Percentiles rank a stretch among this genome's conserved stretches.
These are phyloP conservation scores for Phytophthora palmivora DNA, from an alignment of 352 stramenopile species.

Conservation along the genomic window DNA sequence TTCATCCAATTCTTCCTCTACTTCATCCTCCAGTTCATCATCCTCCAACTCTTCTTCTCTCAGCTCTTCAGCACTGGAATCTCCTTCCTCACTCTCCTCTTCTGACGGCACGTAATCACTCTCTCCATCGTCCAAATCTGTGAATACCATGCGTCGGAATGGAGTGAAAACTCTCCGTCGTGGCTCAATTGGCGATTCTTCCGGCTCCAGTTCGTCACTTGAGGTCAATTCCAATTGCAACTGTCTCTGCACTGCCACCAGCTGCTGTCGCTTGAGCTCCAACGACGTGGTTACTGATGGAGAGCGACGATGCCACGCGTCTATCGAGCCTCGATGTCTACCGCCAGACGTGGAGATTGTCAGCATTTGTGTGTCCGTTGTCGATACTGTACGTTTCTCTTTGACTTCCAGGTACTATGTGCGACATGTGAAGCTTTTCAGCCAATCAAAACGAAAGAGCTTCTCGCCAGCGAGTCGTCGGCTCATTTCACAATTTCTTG, in stretches of 20 bases:
- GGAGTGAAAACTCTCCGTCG: slow-evolving; percentile 1
- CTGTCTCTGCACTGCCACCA: slow-evolving; percentile 4
- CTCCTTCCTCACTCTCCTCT: slow-evolving; percentile 28
- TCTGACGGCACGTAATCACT: slow-evolving; percentile 45
- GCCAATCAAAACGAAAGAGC: neutral
- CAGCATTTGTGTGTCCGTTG: slow-evolving; percentile 39
- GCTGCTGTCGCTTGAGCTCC: slow-evolving; percentile 22
- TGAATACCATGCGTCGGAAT: slow-evolving; percentile 31
- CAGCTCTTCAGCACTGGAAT: slow-evolving; percentile 19
- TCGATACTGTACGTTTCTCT: slow-evolving; percentile 20
- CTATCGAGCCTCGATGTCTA: slow-evolving; percentile 4
- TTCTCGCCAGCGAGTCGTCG: slow-evolving; percentile 3
- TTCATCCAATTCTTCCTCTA: slow-evolving; percentile 39
- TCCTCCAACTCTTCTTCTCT: slow-evolving; percentile 39
- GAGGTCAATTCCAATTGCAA: neutral
- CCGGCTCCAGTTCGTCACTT: slow-evolving; percentile 7
- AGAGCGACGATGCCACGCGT: slow-evolving; percentile 20
- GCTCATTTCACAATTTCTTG: slow-evolving; percentile 39
- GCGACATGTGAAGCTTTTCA: neutral
- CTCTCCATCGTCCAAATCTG: slow-evolving; percentile 33
- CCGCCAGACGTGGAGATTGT: slow-evolving; percentile 10
- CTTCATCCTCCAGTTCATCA: slow-evolving; percentile 12
- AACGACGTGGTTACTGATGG: neutral
- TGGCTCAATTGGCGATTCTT: slow-evolving; percentile 8
- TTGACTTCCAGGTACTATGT: slow-evolving; percentile 4